phyloP scores from a whole-genome alignment of 2,329 filamentous ascomycete species.

The Fusarium sp. region DNA sequence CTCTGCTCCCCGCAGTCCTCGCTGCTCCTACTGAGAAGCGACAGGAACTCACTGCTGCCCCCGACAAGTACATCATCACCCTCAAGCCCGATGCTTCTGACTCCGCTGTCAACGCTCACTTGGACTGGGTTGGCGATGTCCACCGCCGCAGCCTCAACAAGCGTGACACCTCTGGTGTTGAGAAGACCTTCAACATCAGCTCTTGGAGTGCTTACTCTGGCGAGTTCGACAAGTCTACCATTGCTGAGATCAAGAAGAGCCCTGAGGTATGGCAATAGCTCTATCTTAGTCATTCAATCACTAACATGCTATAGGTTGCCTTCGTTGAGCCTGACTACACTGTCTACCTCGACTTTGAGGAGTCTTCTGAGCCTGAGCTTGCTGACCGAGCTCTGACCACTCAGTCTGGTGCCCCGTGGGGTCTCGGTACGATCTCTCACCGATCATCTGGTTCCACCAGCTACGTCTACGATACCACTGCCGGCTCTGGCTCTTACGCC shows the following conservation, averaged over 20 bases:
- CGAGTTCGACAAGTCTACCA: conserved; percentile 56
- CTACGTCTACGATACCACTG: conserved; percentile 65
- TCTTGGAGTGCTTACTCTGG: conserved; percentile 58
- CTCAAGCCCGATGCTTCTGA: conserved; percentile 65
- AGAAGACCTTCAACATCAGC: conserved; percentile 50
- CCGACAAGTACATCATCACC: conserved; percentile 69
- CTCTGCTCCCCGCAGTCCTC: conserved; percentile 51
- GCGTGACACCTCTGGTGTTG: conserved; percentile 56
- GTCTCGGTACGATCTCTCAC: conserved; percentile 48
- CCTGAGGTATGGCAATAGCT: conserved; percentile 53
- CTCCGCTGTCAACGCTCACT: conserved; percentile 61
- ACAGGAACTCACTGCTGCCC: conserved; percentile 14
- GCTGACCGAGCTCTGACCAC: conserved; percentile 45
- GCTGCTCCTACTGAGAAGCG: conserved; percentile 47
- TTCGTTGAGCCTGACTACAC: conserved; percentile 47
- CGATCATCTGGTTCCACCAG: conserved; percentile 40
- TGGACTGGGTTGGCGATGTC: conserved; percentile 63
- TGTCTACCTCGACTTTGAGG: conserved; percentile 32
- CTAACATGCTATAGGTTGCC: conserved; percentile 34
- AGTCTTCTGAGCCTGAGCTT: conserved; percentile 32
- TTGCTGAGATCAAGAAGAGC: conserved; percentile 57
- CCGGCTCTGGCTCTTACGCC: conserved; percentile 65
- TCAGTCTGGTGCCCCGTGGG: conserved; percentile 44
- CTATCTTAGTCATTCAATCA: background rate
- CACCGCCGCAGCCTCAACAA: conserved; percentile 66